phyloP scores from a whole-genome alignment of 495 filamentous ascomycete genomes.

The Penicillium cosmopolitanum region DNA sequence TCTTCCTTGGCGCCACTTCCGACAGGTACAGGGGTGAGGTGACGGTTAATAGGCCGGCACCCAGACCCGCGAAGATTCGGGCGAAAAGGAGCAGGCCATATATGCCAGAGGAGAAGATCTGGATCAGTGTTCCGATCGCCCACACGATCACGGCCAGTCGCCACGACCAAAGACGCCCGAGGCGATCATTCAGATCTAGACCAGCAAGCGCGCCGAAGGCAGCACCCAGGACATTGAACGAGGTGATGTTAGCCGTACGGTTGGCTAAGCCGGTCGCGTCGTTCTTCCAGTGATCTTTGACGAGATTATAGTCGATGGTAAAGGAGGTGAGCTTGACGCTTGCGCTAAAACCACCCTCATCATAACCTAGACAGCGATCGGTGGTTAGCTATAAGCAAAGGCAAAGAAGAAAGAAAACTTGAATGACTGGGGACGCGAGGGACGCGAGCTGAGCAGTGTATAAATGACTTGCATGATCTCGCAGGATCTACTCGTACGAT shows the following conservation, averaged over 20 bases:
- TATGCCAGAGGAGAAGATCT: constrained; percentile 47
- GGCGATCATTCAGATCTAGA: constrained; percentile 45
- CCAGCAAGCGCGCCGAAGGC: constrained; percentile 45
- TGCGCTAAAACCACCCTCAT: constrained; percentile 53
- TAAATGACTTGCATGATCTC: neutral
- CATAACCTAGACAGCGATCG: constrained; percentile 40
- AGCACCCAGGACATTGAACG: constrained; percentile 49
- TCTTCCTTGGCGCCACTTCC: constrained; percentile 53
- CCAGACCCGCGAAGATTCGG: constrained; percentile 49
- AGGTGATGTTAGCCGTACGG: constrained; percentile 50
- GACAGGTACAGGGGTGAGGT: constrained; percentile 54
- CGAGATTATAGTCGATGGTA: constrained; percentile 43
- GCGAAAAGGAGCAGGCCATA: constrained; percentile 50
- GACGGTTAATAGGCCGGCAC: constrained; percentile 54
- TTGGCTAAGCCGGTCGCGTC: constrained; percentile 42
- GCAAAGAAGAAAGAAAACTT: too few species aligned
- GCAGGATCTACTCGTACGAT: too few species aligned
- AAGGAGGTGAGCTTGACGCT: constrained; percentile 46
- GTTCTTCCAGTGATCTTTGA: constrained; percentile 38
- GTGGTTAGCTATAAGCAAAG: neutral
- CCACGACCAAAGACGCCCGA: constrained; percentile 45
- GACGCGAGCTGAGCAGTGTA: neutral
- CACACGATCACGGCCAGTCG: constrained; percentile 45
- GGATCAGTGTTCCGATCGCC: constrained; percentile 46
- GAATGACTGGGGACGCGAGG: neutral